Evolutionary conservation across 2,329 filamentous ascomycete species (phyloP), one percentile per base, ranked within the genome.

Genomic region (Aspergillus sp.): DNA sequence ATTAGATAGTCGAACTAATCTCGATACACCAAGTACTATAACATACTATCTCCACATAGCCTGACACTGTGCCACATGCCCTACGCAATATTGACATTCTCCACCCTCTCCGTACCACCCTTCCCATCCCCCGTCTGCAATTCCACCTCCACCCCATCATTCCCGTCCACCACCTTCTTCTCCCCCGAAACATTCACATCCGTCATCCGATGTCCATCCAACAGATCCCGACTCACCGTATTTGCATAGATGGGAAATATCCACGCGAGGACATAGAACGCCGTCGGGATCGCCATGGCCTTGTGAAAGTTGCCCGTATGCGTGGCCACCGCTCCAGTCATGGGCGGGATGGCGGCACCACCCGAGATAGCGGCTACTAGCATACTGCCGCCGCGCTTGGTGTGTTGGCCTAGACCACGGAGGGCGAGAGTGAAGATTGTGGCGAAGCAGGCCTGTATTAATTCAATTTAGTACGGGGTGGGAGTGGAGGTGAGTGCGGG

Each of bases 371-470:
- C 50, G 17, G 50, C 30, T 8, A 53, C 50, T 8, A 53, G 30
- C 30, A 53, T 32, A 11, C 50, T 53, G 21, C 50, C 50, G 8
- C 59, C 59, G 17, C 39, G 39, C 32, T 57, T 54, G 15, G 59
- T 61, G 44, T 61, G 59, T 1, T 50, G 39, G 1, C 59, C 49
- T 3, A 57, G 32, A 11, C 57, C 54, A 4, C 54, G 39, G 5
- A 58, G 11, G 5, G 47, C 39, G 1, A 61, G 39, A 2, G 39
- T 54, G 57, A 58, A 61, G 39, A 61, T 61, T 6, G 54, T 61
- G 19, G 59, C 59, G 23, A 61, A 61, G 30, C 54, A 61, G 41
- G 50, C 50, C 50, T 53, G 8, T 19, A 27, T 1, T 39, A 0
- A 5, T 38, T 13, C 1, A 10, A 2, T 23, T 23, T 21, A 13